Conservation (phyloP, 2,329 filamentous ascomycete species). For the Phoma sp. region DNA sequence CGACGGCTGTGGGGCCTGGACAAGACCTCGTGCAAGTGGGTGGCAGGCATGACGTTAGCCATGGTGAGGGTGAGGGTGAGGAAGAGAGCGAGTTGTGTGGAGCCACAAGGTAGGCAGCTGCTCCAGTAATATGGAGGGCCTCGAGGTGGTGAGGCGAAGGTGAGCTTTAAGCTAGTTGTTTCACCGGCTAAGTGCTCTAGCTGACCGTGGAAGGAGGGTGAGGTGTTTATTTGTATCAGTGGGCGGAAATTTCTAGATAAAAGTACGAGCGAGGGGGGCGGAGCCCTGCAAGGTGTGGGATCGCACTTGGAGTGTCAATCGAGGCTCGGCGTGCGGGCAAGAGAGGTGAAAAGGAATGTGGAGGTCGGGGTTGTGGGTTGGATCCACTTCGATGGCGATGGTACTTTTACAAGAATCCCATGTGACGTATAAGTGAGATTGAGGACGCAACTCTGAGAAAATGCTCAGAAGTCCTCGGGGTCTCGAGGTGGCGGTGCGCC, state of each 20-base stretch:
- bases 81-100: not conserved
- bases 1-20: slow-evolving; percentile 28
- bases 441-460: not conserved
- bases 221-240: slow-evolving; percentile 26
- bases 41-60: slow-evolving; percentile 29
- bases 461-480: not conserved
- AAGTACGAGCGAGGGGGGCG: slow-evolving; percentile 12
- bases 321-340: slow-evolving; percentile 25
- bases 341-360: slow-evolving; percentile 25
- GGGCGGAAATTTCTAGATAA: slow-evolving; percentile 24
- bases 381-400: slow-evolving; percentile 20
- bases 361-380: slow-evolving; percentile 25
- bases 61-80: slow-evolving; percentile 1
- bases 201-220: slow-evolving; percentile 19
- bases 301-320: slow-evolving; percentile 33
- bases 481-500: slow-evolving; percentile 12
- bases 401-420: slow-evolving; percentile 25
- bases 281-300: slow-evolving; percentile 22
- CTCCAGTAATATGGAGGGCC: not conserved
- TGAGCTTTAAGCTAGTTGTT: slow-evolving; percentile 9
- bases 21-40: slow-evolving; percentile 30
- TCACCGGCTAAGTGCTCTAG: not conserved
- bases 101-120: not conserved
- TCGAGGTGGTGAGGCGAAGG: slow-evolving; percentile 4
- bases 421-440: slow-evolving; percentile 23